Conservation (phyloP, 2,329 filamentous ascomycete species). For the Cladobotryum protrusum region DNA sequence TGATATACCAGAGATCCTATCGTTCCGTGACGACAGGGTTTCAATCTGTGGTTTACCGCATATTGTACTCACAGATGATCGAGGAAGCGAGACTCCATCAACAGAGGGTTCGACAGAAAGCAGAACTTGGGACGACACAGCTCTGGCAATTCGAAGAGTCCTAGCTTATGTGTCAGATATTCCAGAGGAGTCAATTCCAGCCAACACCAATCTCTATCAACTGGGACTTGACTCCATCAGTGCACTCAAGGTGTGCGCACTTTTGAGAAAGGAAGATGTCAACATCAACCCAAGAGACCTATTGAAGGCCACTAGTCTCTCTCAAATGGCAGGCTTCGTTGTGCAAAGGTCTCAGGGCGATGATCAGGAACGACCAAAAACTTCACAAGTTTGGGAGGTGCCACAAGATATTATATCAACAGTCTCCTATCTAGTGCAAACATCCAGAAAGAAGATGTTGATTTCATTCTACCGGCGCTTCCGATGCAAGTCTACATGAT, state of each 20-base stretch:
- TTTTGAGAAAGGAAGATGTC: slow-evolving; percentile 60
- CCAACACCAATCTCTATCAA: slow-evolving; percentile 66
- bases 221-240: slow-evolving; percentile 89
- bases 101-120: background rate
- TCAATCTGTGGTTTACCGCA: slow-evolving; percentile 60
- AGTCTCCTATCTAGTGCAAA: slow-evolving; percentile 33
- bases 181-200: slow-evolving; percentile 50
- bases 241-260: slow-evolving; percentile 72
- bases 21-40: slow-evolving; percentile 44
- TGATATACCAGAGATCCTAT: slow-evolving; percentile 46
- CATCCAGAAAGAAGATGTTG: slow-evolving; percentile 41
- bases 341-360: background rate
- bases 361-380: background rate
- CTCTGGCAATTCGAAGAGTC: slow-evolving; percentile 38
- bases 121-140: slow-evolving; percentile 28
- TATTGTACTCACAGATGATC: background rate
- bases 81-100: background rate
- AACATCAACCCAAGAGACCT: slow-evolving; percentile 64
- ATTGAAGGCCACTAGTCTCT: slow-evolving; percentile 58
- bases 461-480: slow-evolving; percentile 59
- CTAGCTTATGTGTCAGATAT: slow-evolving; percentile 56
- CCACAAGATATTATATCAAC: slow-evolving; percentile 33
- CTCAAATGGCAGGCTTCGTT: slow-evolving; percentile 49
- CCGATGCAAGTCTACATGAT: slow-evolving; percentile 80
- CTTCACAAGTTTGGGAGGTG: slow-evolving; percentile 17